These are phyloP conservation scores for Sugiyamaella paludigena DNA, from an alignment of 1,139 yeast species.

Conservation along the genomic window DNA sequence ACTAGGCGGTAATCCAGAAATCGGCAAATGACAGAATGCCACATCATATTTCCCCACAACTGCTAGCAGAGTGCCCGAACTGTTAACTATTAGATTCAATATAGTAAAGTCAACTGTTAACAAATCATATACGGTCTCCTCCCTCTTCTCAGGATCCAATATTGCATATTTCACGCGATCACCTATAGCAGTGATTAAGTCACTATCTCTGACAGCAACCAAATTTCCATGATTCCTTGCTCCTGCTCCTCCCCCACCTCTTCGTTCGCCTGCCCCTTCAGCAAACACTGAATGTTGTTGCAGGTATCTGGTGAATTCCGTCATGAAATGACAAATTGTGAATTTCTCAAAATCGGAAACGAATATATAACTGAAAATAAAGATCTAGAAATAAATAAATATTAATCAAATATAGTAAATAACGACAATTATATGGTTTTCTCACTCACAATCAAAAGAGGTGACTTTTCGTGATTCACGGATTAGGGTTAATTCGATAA, in stretches of 20 bases:
- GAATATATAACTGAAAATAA: background rate
- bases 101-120: conserved; percentile 37
- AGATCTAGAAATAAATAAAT: too few species aligned
- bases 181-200: conserved; percentile 5
- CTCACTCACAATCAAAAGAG: too few species aligned
- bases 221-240: background rate
- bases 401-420: too few species aligned
- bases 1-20: conserved; percentile 32
- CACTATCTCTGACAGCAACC: conserved; percentile 9
- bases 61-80: conserved; percentile 44
- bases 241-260: too few species aligned
- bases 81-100: conserved; percentile 37
- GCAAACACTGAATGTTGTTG: conserved; percentile 5
- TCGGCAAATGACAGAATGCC: conserved; percentile 36
- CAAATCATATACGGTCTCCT: background rate
- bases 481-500: too few species aligned
- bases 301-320: background rate
- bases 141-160: conserved; percentile 2
- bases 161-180: conserved; percentile 1
- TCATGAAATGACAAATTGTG: background rate
- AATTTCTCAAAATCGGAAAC: background rate
- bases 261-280: background rate
- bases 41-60: conserved; percentile 40
- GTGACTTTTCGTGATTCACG: too few species aligned
- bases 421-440: too few species aligned